phyloP scores from a whole-genome alignment of 23 red algal genomes.

The Gracilaria gracilis region DNA sequence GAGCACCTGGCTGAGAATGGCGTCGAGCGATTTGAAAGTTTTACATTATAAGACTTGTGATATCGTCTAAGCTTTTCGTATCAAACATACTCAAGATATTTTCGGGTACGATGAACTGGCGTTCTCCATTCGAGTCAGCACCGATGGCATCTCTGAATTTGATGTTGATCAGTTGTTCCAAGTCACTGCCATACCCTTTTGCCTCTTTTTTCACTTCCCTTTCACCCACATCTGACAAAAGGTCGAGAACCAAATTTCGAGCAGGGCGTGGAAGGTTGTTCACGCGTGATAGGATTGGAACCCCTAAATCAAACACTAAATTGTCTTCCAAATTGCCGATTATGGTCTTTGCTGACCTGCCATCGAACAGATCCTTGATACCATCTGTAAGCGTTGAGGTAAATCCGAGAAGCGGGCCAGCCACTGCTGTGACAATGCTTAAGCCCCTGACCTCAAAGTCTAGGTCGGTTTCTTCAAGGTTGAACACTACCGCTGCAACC shows the following conservation, averaged over 20 bases:
- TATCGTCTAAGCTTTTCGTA: no score
- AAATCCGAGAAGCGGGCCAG: not conserved
- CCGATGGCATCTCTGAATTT: not conserved
- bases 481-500: constrained; percentile 7
- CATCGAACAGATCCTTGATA: constrained; percentile 13
- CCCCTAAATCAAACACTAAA: constrained; percentile 10
- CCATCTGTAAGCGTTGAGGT: not conserved
- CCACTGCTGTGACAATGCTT: not conserved
- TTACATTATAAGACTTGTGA: no score
- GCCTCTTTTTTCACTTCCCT: constrained; percentile 4
- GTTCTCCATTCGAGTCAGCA: not conserved
- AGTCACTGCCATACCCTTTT: not conserved
- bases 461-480: constrained; percentile 28
- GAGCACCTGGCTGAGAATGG: no score
- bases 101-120: not conserved
- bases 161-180: not conserved
- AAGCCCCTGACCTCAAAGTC: constrained; percentile 10
- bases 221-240: not conserved
- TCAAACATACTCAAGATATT: not conserved
- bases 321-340: not conserved
- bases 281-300: not conserved
- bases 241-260: not conserved
- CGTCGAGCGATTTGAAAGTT: no score
- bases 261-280: not conserved
- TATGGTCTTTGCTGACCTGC: not conserved